Conservation (phyloP, 768 basidiomycete species). For the Coprinellus aureogranulatus region DNA sequence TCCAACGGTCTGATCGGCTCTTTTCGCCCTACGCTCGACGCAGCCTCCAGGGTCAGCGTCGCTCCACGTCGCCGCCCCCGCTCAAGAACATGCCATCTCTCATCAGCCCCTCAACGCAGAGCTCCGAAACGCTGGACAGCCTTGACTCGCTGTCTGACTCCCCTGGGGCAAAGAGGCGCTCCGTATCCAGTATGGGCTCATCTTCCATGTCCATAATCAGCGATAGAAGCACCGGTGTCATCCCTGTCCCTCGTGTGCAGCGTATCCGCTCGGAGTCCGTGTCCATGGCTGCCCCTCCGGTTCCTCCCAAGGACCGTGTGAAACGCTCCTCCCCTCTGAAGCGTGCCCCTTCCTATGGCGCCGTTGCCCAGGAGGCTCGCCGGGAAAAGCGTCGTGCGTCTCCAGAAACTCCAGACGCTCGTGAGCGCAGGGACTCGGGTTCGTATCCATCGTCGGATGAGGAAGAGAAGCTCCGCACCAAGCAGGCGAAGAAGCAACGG, state of each 20-base stretch:
- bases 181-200: constrained; percentile 45
- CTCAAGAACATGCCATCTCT: constrained; percentile 38
- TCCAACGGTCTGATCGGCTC: constrained; percentile 61
- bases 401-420: constrained; percentile 15
- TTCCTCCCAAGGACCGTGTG: constrained; percentile 31
- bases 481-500: constrained; percentile 62
- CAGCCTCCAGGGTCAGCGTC: constrained; percentile 30
- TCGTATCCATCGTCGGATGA: constrained; percentile 68
- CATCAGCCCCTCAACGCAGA: constrained; percentile 58
- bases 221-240: constrained; percentile 30
- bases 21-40: constrained; percentile 56
- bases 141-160: constrained; percentile 38
- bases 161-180: constrained; percentile 42
- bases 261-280: constrained; percentile 52
- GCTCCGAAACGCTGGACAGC: constrained; percentile 61
- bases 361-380: constrained; percentile 29
- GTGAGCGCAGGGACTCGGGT: constrained; percentile 33
- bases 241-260: constrained; percentile 50
- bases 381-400: constrained; percentile 16
- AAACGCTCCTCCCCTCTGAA: constrained; percentile 36
- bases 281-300: constrained; percentile 29
- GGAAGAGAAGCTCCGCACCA: constrained; percentile 64
- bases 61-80: constrained; percentile 42
- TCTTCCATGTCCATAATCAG: constrained; percentile 40
- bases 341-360: constrained; percentile 61